Conservation (phyloP, 805 yeast genomes). For the Starmerella roubikii region DNA sequence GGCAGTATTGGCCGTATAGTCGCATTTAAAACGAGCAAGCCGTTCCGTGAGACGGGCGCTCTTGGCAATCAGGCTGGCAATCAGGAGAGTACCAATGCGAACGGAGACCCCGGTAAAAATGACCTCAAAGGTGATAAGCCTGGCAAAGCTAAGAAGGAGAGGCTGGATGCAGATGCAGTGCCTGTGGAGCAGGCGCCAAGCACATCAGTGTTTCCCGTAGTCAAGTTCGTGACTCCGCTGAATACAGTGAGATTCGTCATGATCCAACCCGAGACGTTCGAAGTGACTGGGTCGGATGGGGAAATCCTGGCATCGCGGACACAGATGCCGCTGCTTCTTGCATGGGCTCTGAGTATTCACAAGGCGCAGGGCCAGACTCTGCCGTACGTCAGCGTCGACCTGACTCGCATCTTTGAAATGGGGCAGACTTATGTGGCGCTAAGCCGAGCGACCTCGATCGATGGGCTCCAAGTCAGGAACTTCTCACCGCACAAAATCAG, state of each 20-base stretch:
- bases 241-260: conserved; percentile 61
- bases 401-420: conserved; percentile 62
- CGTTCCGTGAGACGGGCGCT: neutral
- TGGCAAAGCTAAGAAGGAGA: conserved; percentile 5
- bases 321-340: conserved; percentile 79
- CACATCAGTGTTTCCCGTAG: conserved; percentile 45
- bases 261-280: conserved; percentile 74
- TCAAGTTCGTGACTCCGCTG: conserved; percentile 58
- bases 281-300: conserved; percentile 59
- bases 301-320: conserved; percentile 53
- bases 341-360: conserved; percentile 94
- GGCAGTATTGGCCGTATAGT: conserved; percentile 77
- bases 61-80: neutral
- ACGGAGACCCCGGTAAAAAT: neutral
- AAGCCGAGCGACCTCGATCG: conserved; percentile 73
- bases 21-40: conserved; percentile 31
- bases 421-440: conserved; percentile 96
- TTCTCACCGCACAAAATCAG: conserved; percentile 50
- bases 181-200: conserved; percentile 1
- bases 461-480: conserved; percentile 68
- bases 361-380: conserved; percentile 92
- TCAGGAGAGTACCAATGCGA: neutral
- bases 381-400: conserved; percentile 62
- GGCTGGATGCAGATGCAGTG: conserved; percentile 9
- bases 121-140: neutral